Evolutionary conservation across 1,284 basidiomycete genomes (phyloP).

Genomic region (Neotropicomus parvogracilis): DNA sequence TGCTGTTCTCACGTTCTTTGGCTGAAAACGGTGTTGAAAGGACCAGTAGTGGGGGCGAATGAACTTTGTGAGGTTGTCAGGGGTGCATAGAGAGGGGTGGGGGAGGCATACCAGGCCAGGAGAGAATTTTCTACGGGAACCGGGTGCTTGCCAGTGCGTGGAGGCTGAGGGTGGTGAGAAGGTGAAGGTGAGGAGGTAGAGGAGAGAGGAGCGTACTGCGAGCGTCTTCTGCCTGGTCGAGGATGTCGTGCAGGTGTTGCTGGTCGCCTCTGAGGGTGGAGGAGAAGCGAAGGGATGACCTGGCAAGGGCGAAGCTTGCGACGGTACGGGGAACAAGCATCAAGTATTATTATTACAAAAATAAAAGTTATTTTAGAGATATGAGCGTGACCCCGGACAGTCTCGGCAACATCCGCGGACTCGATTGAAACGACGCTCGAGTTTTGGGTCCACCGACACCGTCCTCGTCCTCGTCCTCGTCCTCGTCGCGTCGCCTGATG

Average conservation of each 20-base stretch:
- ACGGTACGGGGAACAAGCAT: slow-evolving; percentile 11
- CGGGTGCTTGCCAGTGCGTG: slow-evolving; percentile 23
- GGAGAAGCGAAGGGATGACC: slow-evolving; percentile 5
- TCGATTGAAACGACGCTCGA: slow-evolving; percentile 16
- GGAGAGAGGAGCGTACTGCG: slow-evolving; percentile 5
- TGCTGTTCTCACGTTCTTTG: slow-evolving; percentile 22
- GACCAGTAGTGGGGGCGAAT: slow-evolving; percentile 46
- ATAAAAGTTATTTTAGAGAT: neutral
- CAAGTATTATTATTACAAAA: slow-evolving; percentile 6
- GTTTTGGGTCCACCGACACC: too few species aligned
- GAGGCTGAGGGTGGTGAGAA: slow-evolving; percentile 1
- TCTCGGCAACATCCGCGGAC: slow-evolving; percentile 11
- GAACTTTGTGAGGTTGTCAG: slow-evolving; percentile 33
- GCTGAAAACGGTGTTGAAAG: slow-evolving; percentile 37
- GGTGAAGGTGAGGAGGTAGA: neutral
- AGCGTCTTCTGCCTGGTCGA: slow-evolving; percentile 22
- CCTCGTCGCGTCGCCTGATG: slow-evolving; percentile 20
- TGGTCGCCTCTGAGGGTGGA: slow-evolving; percentile 25
- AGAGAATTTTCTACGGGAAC: slow-evolving; percentile 27
- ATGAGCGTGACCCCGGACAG: slow-evolving; percentile 24
- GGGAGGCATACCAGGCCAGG: slow-evolving; percentile 18
- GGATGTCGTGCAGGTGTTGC: slow-evolving; percentile 24
- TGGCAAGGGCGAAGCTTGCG: slow-evolving; percentile 1
- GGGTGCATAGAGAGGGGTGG: neutral
- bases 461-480: slow-evolving; percentile 17